These are phyloP conservation scores for Shiraia bambusicola DNA, from an alignment of 2,329 filamentous ascomycete genomes.

Conservation along the genomic window DNA sequence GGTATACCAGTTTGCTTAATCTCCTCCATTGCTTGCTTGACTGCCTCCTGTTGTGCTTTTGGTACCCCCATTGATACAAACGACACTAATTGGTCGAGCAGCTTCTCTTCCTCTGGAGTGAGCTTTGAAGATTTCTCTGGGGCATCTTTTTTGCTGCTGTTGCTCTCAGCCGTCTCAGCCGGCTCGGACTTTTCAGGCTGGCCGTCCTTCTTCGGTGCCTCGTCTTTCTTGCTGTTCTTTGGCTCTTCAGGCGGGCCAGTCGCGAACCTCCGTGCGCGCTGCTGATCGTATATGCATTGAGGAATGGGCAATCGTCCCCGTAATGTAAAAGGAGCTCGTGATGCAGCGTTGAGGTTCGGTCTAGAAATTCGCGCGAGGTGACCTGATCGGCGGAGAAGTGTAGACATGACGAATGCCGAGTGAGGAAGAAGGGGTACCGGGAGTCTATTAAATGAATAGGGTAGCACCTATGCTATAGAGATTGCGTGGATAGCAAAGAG, in stretches of 20 bases:
- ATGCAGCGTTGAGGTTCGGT: conserved; percentile 56
- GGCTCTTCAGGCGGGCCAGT: conserved; percentile 40
- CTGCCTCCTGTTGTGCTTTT: conserved; percentile 58
- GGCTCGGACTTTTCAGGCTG: conserved; percentile 35
- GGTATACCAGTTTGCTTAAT: conserved; percentile 72
- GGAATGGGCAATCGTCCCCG: conserved; percentile 44
- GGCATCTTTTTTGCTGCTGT: conserved; percentile 45
- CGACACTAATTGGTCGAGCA: conserved; percentile 59
- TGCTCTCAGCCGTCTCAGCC: conserved; percentile 36
- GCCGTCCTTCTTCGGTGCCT: conserved; percentile 30
- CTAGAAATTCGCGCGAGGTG: conserved; percentile 65
- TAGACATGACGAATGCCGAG: conserved; percentile 59
- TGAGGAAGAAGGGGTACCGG: conserved; percentile 7
- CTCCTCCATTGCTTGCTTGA: conserved; percentile 62
- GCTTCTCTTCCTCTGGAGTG: conserved; percentile 57
- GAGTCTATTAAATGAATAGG: background rate
- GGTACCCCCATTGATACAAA: conserved; percentile 62
- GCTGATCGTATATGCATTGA: conserved; percentile 48
- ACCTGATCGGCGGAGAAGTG: conserved; percentile 66
- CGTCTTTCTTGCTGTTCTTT: conserved; percentile 33
- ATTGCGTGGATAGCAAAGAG: background rate
- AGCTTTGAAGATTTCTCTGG: conserved; percentile 50
- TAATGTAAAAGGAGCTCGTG: conserved; percentile 47
- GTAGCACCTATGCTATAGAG: conserved; percentile 2
- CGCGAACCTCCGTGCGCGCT: conserved; percentile 47